Evolutionary conservation across 2,329 filamentous ascomycete species (phyloP).

Genomic region (Penicillium sclerotigenum): DNA sequence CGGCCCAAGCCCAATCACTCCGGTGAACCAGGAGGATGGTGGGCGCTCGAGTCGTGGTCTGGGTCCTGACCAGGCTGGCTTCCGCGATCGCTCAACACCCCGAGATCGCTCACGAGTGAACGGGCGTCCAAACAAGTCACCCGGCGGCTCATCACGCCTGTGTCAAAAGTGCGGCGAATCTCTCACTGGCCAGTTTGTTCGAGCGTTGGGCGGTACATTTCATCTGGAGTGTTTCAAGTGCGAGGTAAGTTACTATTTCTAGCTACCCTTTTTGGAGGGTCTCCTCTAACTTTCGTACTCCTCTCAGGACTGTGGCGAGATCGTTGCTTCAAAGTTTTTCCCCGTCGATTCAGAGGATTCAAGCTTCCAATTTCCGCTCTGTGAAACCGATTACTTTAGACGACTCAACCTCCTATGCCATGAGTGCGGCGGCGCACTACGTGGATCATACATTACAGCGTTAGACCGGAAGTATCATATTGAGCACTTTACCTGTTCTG

Average conservation of each 20-base stretch:
- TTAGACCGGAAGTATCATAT: slow-evolving; percentile 98
- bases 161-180: slow-evolving; percentile 85
- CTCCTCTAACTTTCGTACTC: slow-evolving; percentile 19
- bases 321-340: slow-evolving; percentile 98
- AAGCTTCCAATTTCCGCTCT: slow-evolving; percentile 81
- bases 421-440: slow-evolving; percentile 85
- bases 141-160: slow-evolving; percentile 48
- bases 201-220: slow-evolving; percentile 88
- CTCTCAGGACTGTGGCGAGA: slow-evolving; percentile 84
- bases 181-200: slow-evolving; percentile 91
- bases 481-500: slow-evolving; percentile 96
- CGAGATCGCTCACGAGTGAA: slow-evolving; percentile 39
- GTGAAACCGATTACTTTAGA: slow-evolving; percentile 96
- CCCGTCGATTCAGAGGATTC: slow-evolving; percentile 89
- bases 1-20: slow-evolving; percentile 23
- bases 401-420: slow-evolving; percentile 86
- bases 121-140: slow-evolving; percentile 39
- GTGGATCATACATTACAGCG: slow-evolving; percentile 96
- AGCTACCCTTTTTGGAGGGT: background rate
- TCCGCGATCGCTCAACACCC: slow-evolving; percentile 34
- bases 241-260: slow-evolving; percentile 60
- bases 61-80: slow-evolving; percentile 33
- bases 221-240: slow-evolving; percentile 98
- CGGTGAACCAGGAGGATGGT: slow-evolving; percentile 30
- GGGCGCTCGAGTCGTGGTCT: slow-evolving; percentile 30